Evolutionary conservation across 495 filamentous ascomycete genomes (phyloP).

Genomic region (Cetradonia linearis): DNA sequence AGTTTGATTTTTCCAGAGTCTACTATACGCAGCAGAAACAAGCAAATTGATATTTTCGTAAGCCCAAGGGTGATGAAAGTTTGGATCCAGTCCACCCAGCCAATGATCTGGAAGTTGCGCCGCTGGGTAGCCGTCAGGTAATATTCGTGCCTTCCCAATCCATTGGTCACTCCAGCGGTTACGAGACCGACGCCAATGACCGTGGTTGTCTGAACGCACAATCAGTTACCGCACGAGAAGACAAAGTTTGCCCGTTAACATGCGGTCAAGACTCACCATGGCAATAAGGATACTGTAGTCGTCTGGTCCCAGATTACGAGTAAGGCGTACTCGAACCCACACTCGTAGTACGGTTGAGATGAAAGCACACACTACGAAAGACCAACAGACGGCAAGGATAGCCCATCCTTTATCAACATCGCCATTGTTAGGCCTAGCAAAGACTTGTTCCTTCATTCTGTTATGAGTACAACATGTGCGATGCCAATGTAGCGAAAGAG

Average conservation of each 20-base stretch:
- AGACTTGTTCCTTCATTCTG: conserved; percentile 16
- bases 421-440: conserved; percentile 8
- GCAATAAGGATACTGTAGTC: conserved; percentile 18
- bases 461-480: not conserved
- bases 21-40: conserved; percentile 22
- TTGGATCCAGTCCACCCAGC: conserved; percentile 24
- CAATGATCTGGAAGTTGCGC: conserved; percentile 11
- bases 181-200: conserved; percentile 18
- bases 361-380: conserved; percentile 20
- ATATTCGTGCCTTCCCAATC: conserved; percentile 21
- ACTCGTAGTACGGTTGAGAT: conserved; percentile 18
- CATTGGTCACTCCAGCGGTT: conserved; percentile 18
- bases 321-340: conserved; percentile 18
- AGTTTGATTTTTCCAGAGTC: conserved; percentile 4
- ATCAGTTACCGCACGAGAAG: not conserved
- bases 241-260: not conserved
- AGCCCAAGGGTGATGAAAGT: conserved; percentile 20
- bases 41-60: conserved; percentile 23
- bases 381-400: conserved; percentile 19
- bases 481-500: not conserved
- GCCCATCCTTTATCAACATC: conserved; percentile 21
- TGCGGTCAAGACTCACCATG: conserved; percentile 13
- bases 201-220: conserved; percentile 15
- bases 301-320: conserved; percentile 20
- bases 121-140: conserved; percentile 17